A percentile compares a stretch with the other conserved stretches of the same genome.
Conservation (phyloP, 768 basidiomycete genomes). For the Boletus insuetus region DNA sequence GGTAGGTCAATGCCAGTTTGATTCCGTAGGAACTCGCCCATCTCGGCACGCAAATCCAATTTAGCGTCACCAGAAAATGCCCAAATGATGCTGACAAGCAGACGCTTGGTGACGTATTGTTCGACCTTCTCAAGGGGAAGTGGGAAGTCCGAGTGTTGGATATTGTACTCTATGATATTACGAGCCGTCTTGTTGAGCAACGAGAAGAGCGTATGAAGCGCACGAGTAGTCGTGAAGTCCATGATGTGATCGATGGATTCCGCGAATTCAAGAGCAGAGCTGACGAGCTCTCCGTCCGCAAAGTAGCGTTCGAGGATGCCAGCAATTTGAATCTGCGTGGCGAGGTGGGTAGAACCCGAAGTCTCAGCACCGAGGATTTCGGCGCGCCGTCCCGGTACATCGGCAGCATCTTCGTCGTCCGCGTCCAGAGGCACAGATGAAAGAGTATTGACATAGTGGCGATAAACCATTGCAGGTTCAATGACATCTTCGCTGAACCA, state of each 20-base stretch:
- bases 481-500: conserved; percentile 99
- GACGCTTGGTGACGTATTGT: conserved; percentile 85
- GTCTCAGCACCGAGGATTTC: conserved; percentile 47
- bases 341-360: conserved; percentile 57
- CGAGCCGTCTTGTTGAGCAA: conserved; percentile 94
- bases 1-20: conserved; percentile 92
- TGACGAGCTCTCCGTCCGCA: conserved; percentile 76
- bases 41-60: conserved; percentile 79
- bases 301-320: conserved; percentile 80
- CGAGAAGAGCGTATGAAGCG: conserved; percentile 94
- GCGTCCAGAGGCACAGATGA: conserved; percentile 75
- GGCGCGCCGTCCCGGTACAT: conserved; percentile 58
- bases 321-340: conserved; percentile 74
- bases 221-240: conserved; percentile 93
- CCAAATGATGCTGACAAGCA: conserved; percentile 94
- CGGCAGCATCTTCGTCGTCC: conserved; percentile 79
- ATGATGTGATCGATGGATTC: conserved; percentile 94
- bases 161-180: conserved; percentile 91
- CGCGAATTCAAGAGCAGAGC: conserved; percentile 73
- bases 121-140: conserved; percentile 80
- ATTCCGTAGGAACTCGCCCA: conserved; percentile 83
- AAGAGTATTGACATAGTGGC: conserved; percentile 80
- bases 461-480: conserved; percentile 87
- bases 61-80: conserved; percentile 98
- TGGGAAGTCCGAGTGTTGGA: conserved; percentile 94